phyloP scores from a whole-genome alignment of 371 early-diverging fungal genomes.

The Lichtheimia corymbifera region DNA sequence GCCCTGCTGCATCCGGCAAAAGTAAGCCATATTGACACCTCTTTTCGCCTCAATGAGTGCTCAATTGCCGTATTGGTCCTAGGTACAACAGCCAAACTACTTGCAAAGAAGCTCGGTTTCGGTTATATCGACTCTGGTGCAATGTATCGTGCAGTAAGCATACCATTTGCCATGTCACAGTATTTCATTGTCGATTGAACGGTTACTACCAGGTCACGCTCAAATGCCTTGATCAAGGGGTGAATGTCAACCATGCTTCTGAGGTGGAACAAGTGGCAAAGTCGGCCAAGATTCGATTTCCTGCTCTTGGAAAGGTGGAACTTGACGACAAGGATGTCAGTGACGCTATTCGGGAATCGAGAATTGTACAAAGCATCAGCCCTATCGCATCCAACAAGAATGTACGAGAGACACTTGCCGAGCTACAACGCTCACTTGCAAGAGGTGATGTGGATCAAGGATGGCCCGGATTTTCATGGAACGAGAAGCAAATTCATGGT shows the following conservation, averaged over 20 bases:
- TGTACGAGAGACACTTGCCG: constrained; percentile 65
- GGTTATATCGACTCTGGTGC: constrained; percentile 84
- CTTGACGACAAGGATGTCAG: constrained; percentile 74
- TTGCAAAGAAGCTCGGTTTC: constrained; percentile 76
- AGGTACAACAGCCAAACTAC: constrained; percentile 74
- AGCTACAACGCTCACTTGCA: constrained; percentile 59
- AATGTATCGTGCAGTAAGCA: constrained; percentile 63
- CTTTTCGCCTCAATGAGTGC: constrained; percentile 2
- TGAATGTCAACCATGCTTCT: constrained; percentile 35
- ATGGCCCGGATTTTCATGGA: constrained; percentile 22
- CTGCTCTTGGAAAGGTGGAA: constrained; percentile 42
- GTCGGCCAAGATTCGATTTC: constrained; percentile 27
- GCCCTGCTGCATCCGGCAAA: constrained; percentile 93
- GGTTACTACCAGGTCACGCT: constrained; percentile 51
- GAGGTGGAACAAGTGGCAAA: constrained; percentile 29
- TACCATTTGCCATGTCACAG: background rate
- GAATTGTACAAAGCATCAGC: constrained; percentile 68
- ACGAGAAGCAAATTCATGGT: constrained; percentile 43
- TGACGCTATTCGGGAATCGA: constrained; percentile 60
- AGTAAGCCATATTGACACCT: constrained; percentile 49
- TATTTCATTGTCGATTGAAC: background rate
- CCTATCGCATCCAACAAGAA: constrained; percentile 67
- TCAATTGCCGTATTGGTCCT: constrained; percentile 1
- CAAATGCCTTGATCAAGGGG: constrained; percentile 45
- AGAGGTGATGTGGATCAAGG: constrained; percentile 19